A percentile compares a stretch with the other conserved stretches of the same genome.
Evolutionary conservation across 2,329 filamentous ascomycete genomes (phyloP).

Genomic region (Alternaria longipes): DNA sequence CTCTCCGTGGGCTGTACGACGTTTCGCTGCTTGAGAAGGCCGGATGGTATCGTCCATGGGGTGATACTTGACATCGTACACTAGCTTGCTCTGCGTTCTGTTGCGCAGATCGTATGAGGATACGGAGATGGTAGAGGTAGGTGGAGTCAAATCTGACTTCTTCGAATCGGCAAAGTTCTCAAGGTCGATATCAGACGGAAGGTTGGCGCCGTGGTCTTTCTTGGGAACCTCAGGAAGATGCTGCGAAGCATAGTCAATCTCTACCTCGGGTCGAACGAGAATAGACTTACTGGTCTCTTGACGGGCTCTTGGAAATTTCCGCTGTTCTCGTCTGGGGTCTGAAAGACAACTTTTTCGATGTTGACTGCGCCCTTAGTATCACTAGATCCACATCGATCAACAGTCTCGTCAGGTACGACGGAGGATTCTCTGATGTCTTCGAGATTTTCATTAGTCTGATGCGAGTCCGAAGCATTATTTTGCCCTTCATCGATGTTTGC

Average conservation of each 20-base stretch:
- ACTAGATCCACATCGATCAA: not conserved
- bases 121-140: constrained; percentile 16
- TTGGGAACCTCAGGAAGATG: not conserved
- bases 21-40: constrained; percentile 40
- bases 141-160: not conserved
- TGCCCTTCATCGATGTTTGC: not conserved
- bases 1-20: constrained; percentile 34
- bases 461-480: not conserved
- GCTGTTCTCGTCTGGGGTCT: not conserved
- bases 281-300: not conserved
- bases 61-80: constrained; percentile 47
- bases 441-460: not conserved
- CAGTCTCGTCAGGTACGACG: not conserved
- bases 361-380: not conserved
- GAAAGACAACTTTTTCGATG: not conserved
- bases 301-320: not conserved
- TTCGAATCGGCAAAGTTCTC: constrained; percentile 24
- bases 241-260: not conserved
- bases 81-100: constrained; percentile 29
- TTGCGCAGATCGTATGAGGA: constrained; percentile 23
- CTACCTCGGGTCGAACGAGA: not conserved
- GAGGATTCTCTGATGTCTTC: not conserved
- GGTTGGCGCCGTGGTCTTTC: not conserved
- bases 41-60: constrained; percentile 45
- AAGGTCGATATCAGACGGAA: constrained; percentile 22